phyloP scores from a whole-genome alignment of 306 rosid species.

The Prosopis cineraria region DNA sequence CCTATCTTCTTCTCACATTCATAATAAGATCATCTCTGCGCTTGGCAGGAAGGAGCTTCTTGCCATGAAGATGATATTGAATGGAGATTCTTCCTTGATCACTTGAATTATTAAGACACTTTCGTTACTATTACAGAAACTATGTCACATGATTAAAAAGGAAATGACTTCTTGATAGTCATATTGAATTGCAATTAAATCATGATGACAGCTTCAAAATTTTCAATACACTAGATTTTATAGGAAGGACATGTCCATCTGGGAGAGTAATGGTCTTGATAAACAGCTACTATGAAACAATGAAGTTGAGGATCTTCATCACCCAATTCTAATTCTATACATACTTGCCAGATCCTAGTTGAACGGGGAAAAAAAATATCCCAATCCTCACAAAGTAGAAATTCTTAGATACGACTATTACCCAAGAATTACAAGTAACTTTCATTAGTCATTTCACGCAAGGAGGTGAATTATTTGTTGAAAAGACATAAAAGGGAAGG shows the following conservation, averaged over 20 bases:
- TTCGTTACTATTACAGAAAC: not conserved
- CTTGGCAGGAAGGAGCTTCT: not conserved
- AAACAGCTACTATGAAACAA: slow-evolving; percentile 4
- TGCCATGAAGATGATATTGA: not conserved
- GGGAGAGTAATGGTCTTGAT: not conserved
- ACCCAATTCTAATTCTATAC: slow-evolving; percentile 46
- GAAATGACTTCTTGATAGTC: not conserved
- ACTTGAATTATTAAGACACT: too few species aligned
- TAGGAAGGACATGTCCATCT: not conserved
- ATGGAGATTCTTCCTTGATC: not conserved
- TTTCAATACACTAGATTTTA: not conserved
- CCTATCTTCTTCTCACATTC: too few species aligned
- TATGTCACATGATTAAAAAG: not conserved
- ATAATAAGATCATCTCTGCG: not conserved
- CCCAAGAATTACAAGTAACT: slow-evolving; percentile 18
- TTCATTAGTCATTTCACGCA: slow-evolving; percentile 28
- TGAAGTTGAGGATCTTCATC: slow-evolving; percentile 31
- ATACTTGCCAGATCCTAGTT: slow-evolving; percentile 50
- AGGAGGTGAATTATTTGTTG: slow-evolving; percentile 25
- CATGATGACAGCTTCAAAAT: not conserved
- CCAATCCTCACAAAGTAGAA: slow-evolving; percentile 37
- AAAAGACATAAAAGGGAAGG: slow-evolving; percentile 27
- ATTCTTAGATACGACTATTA: slow-evolving; percentile 21
- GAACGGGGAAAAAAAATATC: slow-evolving; percentile 42
- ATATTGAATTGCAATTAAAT: not conserved